Conservation (phyloP, 1,284 basidiomycete genomes). For the Melampsora americana region DNA sequence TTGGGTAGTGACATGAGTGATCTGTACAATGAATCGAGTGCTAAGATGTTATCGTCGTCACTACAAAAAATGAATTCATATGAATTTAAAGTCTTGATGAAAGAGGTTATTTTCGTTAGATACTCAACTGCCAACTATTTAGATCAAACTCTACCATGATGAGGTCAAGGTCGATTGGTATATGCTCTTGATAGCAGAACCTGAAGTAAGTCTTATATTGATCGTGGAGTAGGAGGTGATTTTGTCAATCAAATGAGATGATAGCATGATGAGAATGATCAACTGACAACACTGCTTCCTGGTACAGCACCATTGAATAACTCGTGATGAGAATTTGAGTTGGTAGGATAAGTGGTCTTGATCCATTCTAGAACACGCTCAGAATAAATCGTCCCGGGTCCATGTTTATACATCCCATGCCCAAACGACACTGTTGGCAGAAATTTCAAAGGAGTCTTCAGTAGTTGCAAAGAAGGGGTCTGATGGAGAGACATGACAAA, state of each 20-base stretch:
- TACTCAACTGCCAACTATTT: constrained; percentile 6
- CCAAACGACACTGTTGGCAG: neutral
- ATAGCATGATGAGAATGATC: neutral
- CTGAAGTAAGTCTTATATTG: neutral
- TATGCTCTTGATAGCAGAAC: constrained; percentile 1
- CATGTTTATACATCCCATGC: constrained; percentile 3
- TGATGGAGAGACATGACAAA: neutral
- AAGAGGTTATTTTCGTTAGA: neutral
- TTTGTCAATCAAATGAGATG: neutral
- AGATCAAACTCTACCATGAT: constrained; percentile 6
- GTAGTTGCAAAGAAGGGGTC: neutral
- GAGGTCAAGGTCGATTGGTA: neutral
- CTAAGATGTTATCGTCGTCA: neutral
- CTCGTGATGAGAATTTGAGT: neutral
- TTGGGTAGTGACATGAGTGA: neutral
- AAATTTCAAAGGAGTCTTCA: neutral
- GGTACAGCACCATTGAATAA: neutral
- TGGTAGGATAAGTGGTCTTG: neutral
- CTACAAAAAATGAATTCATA: neutral
- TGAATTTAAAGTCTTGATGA: too few species aligned
- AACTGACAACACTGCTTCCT: constrained; percentile 6
- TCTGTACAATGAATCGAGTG: constrained; percentile 2
- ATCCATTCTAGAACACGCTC: constrained; percentile 3
- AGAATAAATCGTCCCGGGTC: constrained; percentile 4
- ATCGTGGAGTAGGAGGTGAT: neutral